Percentiles rank a stretch among this genome's conserved stretches.
Evolutionary conservation across 192 early-diverging fungal genomes (phyloP).

Genomic region (Jimgerdemannia lactiflua): DNA sequence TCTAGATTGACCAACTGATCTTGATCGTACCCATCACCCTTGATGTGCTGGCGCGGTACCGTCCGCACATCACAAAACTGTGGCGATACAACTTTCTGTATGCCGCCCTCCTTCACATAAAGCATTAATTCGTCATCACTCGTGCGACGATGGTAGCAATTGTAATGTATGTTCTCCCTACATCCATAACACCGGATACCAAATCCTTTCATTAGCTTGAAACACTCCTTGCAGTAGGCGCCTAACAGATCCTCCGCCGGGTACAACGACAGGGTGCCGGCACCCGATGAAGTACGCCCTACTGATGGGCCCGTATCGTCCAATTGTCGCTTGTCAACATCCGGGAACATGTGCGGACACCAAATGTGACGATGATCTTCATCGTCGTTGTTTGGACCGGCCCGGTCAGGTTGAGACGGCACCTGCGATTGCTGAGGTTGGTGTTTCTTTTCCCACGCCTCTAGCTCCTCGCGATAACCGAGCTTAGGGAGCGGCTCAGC

Average conservation of each 20-base stretch:
- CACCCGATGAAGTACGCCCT: background rate
- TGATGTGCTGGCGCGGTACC: constrained; percentile 12
- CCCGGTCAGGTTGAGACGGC: background rate
- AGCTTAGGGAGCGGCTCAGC: constrained; percentile 34
- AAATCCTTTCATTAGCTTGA: constrained; percentile 37
- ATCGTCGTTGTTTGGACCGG: constrained; percentile 4
- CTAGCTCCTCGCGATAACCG: constrained; percentile 21
- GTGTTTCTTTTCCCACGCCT: constrained; percentile 11
- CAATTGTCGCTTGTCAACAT: background rate
- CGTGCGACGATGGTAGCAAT: constrained; percentile 40
- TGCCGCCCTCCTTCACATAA: constrained; percentile 30
- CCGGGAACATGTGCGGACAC: constrained; percentile 42
- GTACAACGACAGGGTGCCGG: background rate
- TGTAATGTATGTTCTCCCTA: constrained; percentile 43
- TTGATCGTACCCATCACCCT: background rate
- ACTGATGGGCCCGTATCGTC: constrained; percentile 1
- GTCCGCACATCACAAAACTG: constrained; percentile 35
- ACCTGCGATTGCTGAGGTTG: constrained; percentile 17
- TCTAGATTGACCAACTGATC: background rate
- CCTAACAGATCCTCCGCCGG: constrained; percentile 5
- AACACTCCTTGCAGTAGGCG: constrained; percentile 33
- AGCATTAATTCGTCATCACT: constrained; percentile 27
- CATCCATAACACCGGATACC: constrained; percentile 54
- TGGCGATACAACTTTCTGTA: constrained; percentile 39
- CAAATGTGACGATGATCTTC: constrained; percentile 22